phyloP scores from a whole-genome alignment of 2,329 filamentous ascomycete genomes.

The Balansia obtecta region DNA sequence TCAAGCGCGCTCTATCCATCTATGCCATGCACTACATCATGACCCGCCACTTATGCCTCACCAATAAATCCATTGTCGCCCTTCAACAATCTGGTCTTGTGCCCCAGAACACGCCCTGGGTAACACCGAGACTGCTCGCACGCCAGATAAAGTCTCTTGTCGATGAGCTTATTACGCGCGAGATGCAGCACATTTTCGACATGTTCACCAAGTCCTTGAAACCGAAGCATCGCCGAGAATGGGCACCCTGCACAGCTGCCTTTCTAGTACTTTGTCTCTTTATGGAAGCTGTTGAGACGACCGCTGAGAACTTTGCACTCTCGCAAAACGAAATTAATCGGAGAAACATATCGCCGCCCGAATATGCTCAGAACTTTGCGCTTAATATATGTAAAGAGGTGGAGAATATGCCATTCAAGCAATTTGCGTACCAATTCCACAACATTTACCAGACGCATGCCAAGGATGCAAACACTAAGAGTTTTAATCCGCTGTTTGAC shows the following conservation, averaged over 20 bases:
- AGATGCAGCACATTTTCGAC: constrained; percentile 39
- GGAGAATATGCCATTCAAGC: constrained; percentile 47
- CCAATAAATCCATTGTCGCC: constrained; percentile 27
- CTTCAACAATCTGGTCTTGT: constrained; percentile 30
- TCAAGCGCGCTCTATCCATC: constrained; percentile 39
- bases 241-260: constrained; percentile 43
- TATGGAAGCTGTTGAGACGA: constrained; percentile 44
- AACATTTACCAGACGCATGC: constrained; percentile 46
- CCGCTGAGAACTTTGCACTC: constrained; percentile 39
- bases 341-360: constrained; percentile 23
- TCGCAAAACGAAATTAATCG: constrained; percentile 37
- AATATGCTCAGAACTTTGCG: constrained; percentile 30
- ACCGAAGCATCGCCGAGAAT: constrained; percentile 38
- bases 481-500: constrained; percentile 45
- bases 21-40: constrained; percentile 47
- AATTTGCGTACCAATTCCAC: constrained; percentile 49
- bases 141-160: constrained; percentile 45
- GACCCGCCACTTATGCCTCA: constrained; percentile 41
- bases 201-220: constrained; percentile 41
- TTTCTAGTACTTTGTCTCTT: constrained; percentile 46
- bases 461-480: constrained; percentile 32
- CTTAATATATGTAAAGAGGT: constrained; percentile 35
- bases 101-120: constrained; percentile 28
- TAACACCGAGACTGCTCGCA: constrained; percentile 42
- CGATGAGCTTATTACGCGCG: constrained; percentile 40